Evolutionary conservation across 805 yeast genomes (phyloP).

Genomic region (Ogataea paraovalis): DNA sequence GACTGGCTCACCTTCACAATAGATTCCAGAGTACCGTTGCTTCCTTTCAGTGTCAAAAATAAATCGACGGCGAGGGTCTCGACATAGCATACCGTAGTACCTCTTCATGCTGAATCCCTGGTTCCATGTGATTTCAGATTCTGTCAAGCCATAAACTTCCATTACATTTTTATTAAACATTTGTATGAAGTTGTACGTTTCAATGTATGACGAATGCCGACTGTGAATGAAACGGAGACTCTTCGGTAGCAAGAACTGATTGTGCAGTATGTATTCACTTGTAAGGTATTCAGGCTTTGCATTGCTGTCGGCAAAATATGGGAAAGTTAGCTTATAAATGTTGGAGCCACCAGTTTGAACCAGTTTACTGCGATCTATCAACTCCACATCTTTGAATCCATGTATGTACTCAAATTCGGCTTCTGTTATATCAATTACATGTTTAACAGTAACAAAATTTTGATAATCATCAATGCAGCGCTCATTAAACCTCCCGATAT

Average conservation of each 20-base stretch:
- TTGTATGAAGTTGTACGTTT: conserved; percentile 10
- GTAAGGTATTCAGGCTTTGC: background rate
- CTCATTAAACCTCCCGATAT: background rate
- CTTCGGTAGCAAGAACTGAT: conserved; percentile 5
- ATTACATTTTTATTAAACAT: conserved; percentile 6
- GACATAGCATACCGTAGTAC: conserved; percentile 6
- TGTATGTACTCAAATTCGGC: conserved; percentile 6
- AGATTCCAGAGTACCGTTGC: background rate
- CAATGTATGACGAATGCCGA: conserved; percentile 18
- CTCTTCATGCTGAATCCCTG: conserved; percentile 14
- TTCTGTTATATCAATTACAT: conserved; percentile 10
- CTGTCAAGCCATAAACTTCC: conserved; percentile 17
- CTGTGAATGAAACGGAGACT: conserved; percentile 12
- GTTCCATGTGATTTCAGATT: conserved; percentile 9
- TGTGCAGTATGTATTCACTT: background rate
- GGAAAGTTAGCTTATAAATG: background rate
- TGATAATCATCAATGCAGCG: background rate
- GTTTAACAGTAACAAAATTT: conserved; percentile 6
- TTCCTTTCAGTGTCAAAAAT: conserved; percentile 7
- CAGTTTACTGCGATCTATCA: background rate
- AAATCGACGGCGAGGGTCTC: background rate
- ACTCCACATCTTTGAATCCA: background rate
- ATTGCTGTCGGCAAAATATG: background rate
- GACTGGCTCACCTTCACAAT: background rate
- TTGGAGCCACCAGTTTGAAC: background rate